Conservation (phyloP, 495 filamentous ascomycete species). For the Evernia prunastri region DNA sequence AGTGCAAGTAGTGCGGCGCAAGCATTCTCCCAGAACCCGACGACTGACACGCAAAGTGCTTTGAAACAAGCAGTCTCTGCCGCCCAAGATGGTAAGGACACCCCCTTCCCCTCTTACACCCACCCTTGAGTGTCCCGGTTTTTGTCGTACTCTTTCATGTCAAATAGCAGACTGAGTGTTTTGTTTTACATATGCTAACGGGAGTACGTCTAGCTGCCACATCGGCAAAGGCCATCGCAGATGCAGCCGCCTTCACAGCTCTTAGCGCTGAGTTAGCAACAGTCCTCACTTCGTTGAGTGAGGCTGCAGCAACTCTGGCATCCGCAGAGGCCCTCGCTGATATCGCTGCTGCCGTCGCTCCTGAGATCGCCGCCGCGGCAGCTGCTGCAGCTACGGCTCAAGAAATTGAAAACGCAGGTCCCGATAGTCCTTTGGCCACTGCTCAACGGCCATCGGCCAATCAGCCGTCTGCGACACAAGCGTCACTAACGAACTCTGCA, state of each 20-base stretch:
- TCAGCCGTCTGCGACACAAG: neutral
- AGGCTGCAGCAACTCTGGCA: slow-evolving; percentile 2
- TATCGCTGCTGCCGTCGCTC: slow-evolving; percentile 1
- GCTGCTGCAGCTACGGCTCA: slow-evolving; percentile 5
- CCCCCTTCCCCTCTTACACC: too few species aligned
- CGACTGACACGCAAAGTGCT: neutral
- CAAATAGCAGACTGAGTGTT: neutral
- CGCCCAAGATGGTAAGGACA: neutral
- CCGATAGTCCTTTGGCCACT: neutral
- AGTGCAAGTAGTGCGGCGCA: neutral
- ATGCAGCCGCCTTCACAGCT: slow-evolving; percentile 4
- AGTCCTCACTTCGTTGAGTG: neutral
- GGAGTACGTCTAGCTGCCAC: neutral
- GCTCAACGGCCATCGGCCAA: neutral
- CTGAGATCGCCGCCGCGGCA: slow-evolving; percentile 1
- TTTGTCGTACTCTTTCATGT: neutral
- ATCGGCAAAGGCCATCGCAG: slow-evolving; percentile 1
- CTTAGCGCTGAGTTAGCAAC: slow-evolving; percentile 2
- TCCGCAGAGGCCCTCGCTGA: slow-evolving; percentile 7
- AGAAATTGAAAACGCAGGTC: neutral
- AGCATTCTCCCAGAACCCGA: slow-evolving; percentile 2
- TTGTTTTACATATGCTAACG: neutral
- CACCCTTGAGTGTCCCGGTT: neutral
- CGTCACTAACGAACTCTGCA: neutral
- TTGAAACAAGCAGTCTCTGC: slow-evolving; percentile 7